Conservation (phyloP, 2,329 filamentous ascomycete species). For the Teratosphaeriaceae sp. region DNA sequence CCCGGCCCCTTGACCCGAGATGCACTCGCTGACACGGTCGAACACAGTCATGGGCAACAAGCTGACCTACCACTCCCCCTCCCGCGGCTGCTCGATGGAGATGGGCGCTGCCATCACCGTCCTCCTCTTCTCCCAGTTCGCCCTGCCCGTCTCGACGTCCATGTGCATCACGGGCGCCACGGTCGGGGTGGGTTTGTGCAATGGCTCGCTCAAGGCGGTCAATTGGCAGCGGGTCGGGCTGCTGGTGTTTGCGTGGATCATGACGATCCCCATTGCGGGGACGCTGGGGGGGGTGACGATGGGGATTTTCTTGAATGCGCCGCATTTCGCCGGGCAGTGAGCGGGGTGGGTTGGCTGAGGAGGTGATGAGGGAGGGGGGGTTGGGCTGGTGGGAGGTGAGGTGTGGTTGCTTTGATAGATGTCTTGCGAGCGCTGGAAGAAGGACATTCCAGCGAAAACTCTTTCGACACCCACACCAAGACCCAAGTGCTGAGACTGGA, state of each 20-base stretch:
- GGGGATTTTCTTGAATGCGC: slow-evolving; percentile 57
- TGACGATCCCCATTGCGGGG: slow-evolving; percentile 53
- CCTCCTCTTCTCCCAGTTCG: slow-evolving; percentile 56
- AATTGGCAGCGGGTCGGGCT: slow-evolving; percentile 58
- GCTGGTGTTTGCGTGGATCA: slow-evolving; percentile 55
- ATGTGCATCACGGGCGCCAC: slow-evolving; percentile 59
- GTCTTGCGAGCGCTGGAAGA: no score
- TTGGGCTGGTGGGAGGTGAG: no score
- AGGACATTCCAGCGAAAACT: no score
- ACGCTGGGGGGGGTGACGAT: slow-evolving; percentile 54
- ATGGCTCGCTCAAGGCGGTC: slow-evolving; percentile 51
- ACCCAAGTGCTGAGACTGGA: no score
- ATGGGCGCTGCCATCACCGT: slow-evolving; percentile 56
- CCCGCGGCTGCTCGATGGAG: slow-evolving; percentile 55
- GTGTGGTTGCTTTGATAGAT: no score
- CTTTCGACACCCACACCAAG: no score
- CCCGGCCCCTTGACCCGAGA: slow-evolving; percentile 46
- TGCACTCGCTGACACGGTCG: slow-evolving; percentile 1
- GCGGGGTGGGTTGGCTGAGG: no score
- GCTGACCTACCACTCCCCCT: slow-evolving; percentile 53
- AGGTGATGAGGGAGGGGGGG: no score
- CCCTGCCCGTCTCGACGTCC: slow-evolving; percentile 58
- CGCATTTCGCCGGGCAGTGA: slow-evolving; percentile 35
- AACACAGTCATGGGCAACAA: slow-evolving; percentile 50
- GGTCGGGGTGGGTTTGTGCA: slow-evolving; percentile 57